Base-by-base conservation (phyloP, 257 asterid genomes). In the Solanum sparsipilum region DNA sequence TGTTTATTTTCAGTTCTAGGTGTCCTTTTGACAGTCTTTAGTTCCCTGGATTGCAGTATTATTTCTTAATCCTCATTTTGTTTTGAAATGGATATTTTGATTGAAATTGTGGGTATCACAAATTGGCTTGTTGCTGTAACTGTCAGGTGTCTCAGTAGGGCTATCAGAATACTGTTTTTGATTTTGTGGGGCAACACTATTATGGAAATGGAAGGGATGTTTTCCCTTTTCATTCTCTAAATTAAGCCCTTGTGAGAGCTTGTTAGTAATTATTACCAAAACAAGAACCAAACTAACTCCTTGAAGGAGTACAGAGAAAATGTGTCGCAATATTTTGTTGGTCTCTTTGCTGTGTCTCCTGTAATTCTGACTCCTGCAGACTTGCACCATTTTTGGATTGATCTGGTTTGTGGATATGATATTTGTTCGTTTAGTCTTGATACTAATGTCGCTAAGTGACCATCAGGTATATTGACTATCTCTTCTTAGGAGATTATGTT, bases 401-500 rank as follows among this genome's bases (percentile, higher is more conserved):
- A 48, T 82, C 71, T 82, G n/a, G 27, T 65, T 29, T 29, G 23
- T 56, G 84, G 35, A 84, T 31, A 52, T 63, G 23, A 76, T 16
- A n/a, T 35, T 60, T 38, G 52, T 68, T 83, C 56, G 85, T 86
- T 18, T 46, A 52, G 16, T 48, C 87, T 67, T 78, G 83, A 86
- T 88, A 79, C 93, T 91, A 89, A 92, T 88, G 58, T 86, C 18
- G 60, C 56, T 56, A 39, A 88, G 89, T 93, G 89, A 86, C 87
- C 86, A 41, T 90, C 95, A 97, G 99, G 88, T 97, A 97, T 89
- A 95, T 97, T 84, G 99, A 97, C 89, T 96, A 97, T 92, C 98
- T 97, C 90, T 97, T 97, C 93, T 89, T 97, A 95, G 99, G 99
- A 89, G 99, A 97, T 93, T 97, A 97, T 91, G 99, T 97, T 91